Base-by-base conservation (phyloP, 257 asterid species). In the Solanum peruvianum region DNA sequence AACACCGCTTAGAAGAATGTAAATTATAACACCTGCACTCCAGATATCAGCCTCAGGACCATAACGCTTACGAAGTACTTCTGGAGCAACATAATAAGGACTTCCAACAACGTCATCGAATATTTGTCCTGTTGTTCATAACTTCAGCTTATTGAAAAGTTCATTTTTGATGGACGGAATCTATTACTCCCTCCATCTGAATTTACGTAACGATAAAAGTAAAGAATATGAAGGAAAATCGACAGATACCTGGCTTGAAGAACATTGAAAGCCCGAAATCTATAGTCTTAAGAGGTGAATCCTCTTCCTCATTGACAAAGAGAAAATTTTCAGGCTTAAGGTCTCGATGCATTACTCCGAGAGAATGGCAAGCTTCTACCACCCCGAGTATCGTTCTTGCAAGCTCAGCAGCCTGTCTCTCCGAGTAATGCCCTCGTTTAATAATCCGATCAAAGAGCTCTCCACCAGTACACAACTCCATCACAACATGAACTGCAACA, bases 331-430 rank as follows among this genome's bases (percentile, higher is more conserved):
- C 99, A 3, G 98, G 99, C 87, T 95, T 96, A 88, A 96, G 93
- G 87, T 96, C 98, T 44, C 99, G 92, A 88, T 96, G 99, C 97
- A 94, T 95, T 15, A 96, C 99, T 9, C 98, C 99, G 64, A 95
- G 89, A 1, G 98, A 96, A 85, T 95, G 98, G 49, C 99, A 96
- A 3, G 96, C 93, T 88, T 96, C 92, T 7, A 96, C 91, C 11
- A 95, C 98, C 35, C 97, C 91, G 58, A 94, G 95, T 77, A 95
- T 96, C 2, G 92, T 88, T 92, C 98, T 92, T 49, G 98, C 91
- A 11, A 96, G 95, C 87, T 91, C 92, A 23, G 99, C 97, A 3
- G 98, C 99, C 90, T 93, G 92, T 88, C 93, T 91, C 88, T 96
- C 99, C 0, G 97, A 88, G 86, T 95, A 96, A 90, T 96, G 99